These are phyloP conservation scores for Ganoderma leucocontextum DNA, from an alignment of 1,284 basidiomycete species.

Conservation along the genomic window DNA sequence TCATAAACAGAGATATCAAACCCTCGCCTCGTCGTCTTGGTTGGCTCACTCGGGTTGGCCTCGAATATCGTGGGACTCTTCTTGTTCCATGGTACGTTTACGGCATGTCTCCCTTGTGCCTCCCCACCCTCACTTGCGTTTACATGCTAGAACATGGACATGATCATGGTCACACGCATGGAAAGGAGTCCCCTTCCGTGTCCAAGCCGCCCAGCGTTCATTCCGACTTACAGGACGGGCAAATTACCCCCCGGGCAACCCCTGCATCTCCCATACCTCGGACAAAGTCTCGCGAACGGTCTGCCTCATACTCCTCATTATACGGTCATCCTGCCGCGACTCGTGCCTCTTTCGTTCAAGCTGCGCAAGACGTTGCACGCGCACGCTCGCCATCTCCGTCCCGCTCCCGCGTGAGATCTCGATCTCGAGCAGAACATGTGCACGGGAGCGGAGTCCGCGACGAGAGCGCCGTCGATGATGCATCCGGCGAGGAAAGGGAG, in stretches of 20 bases:
- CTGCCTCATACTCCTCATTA: constrained; percentile 68
- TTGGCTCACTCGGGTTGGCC: constrained; percentile 89
- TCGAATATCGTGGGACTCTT: constrained; percentile 95
- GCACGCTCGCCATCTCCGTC: constrained; percentile 60
- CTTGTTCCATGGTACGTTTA: constrained; percentile 88
- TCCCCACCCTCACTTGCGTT: constrained; percentile 5
- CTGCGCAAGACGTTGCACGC: constrained; percentile 82
- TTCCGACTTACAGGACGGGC: constrained; percentile 29
- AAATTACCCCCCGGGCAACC: constrained; percentile 33
- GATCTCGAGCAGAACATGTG: constrained; percentile 38
- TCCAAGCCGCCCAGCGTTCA: constrained; percentile 42
- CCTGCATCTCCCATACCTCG: constrained; percentile 26
- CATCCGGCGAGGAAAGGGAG: constrained; percentile 19
- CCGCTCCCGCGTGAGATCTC: constrained; percentile 33
- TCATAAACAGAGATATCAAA: constrained; percentile 79
- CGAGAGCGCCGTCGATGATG: constrained; percentile 18
- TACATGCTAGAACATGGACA: constrained; percentile 69
- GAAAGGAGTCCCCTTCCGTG: constrained; percentile 32
- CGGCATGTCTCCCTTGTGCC: not conserved
- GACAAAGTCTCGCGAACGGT: constrained; percentile 48
- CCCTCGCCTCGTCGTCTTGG: constrained; percentile 88
- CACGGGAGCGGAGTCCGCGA: constrained; percentile 30
- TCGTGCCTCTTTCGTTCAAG: constrained; percentile 87
- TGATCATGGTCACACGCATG: constrained; percentile 58
- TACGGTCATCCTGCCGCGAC: constrained; percentile 88